phyloP scores from a whole-genome alignment of 2,329 filamentous ascomycete genomes.

The Cadophora luteo-olivacea region DNA sequence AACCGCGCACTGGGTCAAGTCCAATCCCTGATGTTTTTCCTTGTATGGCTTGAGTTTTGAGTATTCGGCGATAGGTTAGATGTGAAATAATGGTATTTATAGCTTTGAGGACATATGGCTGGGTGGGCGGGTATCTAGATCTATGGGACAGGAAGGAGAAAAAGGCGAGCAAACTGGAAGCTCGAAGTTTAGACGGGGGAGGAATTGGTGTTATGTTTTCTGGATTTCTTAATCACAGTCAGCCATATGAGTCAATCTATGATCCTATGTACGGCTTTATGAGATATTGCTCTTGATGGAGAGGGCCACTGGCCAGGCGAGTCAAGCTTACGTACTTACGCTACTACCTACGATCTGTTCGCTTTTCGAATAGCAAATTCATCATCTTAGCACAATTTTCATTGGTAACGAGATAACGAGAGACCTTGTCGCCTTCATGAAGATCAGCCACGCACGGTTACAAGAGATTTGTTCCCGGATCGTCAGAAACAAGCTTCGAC shows the following conservation, averaged over 20 bases:
- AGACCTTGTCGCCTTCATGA: too few species aligned
- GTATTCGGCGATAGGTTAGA: not conserved
- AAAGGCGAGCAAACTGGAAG: not conserved
- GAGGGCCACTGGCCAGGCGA: too few species aligned
- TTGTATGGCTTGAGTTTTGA: not conserved
- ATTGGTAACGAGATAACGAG: too few species aligned
- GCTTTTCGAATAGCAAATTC: too few species aligned
- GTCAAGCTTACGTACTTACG: not conserved
- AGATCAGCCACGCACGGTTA: too few species aligned
- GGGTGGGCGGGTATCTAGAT: not conserved
- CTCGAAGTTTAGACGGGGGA: not conserved
- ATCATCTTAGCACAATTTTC: too few species aligned
- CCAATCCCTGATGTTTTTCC: constrained; percentile 13
- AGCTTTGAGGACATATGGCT: not conserved
- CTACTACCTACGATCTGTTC: too few species aligned
- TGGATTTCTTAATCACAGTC: not conserved
- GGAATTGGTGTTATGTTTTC: not conserved
- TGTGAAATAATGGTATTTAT: not conserved
- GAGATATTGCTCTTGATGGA: not conserved
- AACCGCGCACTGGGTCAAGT: constrained; percentile 15
- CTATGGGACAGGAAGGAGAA: not conserved
- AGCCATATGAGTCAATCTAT: not conserved
- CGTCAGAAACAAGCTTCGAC: not conserved
- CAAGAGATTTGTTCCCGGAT: not conserved
- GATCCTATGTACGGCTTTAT: not conserved